These are phyloP conservation scores for Ceratobasidium sp. DNA, from an alignment of 1,284 basidiomycete genomes.

Conservation along the genomic window DNA sequence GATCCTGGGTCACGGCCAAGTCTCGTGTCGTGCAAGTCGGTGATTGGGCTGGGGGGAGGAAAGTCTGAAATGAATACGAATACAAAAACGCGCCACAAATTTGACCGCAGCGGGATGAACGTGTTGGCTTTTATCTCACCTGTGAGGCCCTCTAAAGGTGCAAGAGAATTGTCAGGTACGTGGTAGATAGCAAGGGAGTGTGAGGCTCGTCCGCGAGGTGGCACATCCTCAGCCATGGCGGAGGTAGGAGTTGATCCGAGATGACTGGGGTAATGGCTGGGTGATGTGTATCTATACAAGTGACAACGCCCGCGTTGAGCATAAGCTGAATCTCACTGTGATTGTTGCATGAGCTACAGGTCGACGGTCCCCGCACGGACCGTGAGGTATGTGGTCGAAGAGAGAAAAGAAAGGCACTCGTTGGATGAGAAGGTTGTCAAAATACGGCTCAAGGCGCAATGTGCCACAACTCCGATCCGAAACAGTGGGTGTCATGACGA, in stretches of 20 bases:
- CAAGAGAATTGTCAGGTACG: constrained; percentile 21
- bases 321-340: not conserved
- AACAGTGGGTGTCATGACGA: constrained; percentile 16
- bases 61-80: constrained; percentile 27
- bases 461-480: constrained; percentile 29
- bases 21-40: not conserved
- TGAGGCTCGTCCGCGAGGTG: constrained; percentile 30
- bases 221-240: constrained; percentile 34
- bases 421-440: constrained; percentile 6
- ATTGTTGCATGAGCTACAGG: not conserved
- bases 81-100: constrained; percentile 39
- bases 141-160: constrained; percentile 10
- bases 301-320: constrained; percentile 8
- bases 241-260: constrained; percentile 39
- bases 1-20: not conserved
- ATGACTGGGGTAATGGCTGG: not conserved
- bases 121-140: constrained; percentile 21
- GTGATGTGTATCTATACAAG: constrained; percentile 2
- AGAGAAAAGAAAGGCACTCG: not conserved
- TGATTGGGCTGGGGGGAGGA: not conserved
- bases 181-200: constrained; percentile 27
- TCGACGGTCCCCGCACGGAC: not conserved
- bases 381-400: not conserved
- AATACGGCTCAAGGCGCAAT: not conserved
- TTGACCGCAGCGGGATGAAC: constrained; percentile 13